Conservation (phyloP, 148 eudicot genomes). For the Vaccinium myrtillus region DNA sequence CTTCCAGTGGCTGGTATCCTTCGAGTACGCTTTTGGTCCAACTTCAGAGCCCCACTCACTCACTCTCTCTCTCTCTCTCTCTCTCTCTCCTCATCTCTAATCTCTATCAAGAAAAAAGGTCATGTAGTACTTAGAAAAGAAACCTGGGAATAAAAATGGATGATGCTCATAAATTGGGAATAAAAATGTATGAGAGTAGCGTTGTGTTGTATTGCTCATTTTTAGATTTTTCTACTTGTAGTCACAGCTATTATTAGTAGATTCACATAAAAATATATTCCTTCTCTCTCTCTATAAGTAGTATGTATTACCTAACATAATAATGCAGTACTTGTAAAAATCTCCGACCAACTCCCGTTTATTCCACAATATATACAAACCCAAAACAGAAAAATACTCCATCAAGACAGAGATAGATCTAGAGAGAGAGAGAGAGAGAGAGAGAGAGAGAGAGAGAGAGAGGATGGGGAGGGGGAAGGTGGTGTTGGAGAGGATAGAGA, state of each 20-base stretch:
- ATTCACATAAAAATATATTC: background rate
- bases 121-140: background rate
- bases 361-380: background rate
- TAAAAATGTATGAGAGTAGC: background rate
- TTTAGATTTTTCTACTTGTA: background rate
- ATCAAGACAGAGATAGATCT: background rate
- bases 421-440: background rate
- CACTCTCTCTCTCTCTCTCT: background rate
- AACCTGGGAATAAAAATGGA: background rate
- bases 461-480: slow-evolving; percentile 8
- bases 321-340: no score
- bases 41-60: background rate
- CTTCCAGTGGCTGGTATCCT: background rate
- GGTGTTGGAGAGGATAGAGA: slow-evolving; percentile 12
- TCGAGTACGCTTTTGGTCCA: background rate
- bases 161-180: background rate
- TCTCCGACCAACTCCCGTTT: background rate
- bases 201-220: background rate
- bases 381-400: background rate
- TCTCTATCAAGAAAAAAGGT: background rate
- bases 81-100: no score
- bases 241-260: background rate
- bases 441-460: slow-evolving; percentile 1
- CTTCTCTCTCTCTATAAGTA: background rate
- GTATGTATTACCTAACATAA: background rate